Evolutionary conservation across 352 stramenopile species (phyloP), one percentile per base, ranked within the genome.

Genomic region (Blastocystis sp.): DNA sequence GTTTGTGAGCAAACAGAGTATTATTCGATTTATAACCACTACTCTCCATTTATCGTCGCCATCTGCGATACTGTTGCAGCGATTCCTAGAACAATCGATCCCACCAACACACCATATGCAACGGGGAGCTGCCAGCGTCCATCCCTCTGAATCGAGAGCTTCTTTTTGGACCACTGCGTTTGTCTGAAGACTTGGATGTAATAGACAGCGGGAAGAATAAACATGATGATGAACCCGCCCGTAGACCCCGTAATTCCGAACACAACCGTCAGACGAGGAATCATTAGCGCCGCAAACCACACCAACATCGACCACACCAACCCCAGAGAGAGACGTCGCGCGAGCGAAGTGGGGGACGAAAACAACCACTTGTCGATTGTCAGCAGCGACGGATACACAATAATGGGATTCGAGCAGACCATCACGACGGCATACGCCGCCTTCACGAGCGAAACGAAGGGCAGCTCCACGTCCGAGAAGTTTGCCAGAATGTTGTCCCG

Each of bases 321-420:
- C 21, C 56, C 59, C 54, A 84, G 14, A 21, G n/a, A 34, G 24
- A 86, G 27, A n/a, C 63, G 9, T 56, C 59, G 9, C 8, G 29
- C n/a, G n/a, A 34, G 29, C 14, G n/a, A 24, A n/a, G 57, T 16
- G 21, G 16, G 34, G 14, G 16, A 49, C 4, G 16, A 44, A 29
- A 78, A 86, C 6, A 49, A 38, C 24, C 79, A 36, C 24, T 61
- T 63, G 48, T 86, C 57, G 21, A 86, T 27, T 4, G 77, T 63
- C 51, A 49, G 32, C 2, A 67, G 16, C 3, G 77, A 54, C 3
- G 63, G 38, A n/a, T 84, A 61, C 2, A 64, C 54, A 27, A 86
- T 84, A 3, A 86, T 36, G 48, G 77, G 77, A 64, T 84, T 84
- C 40, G 77, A 86, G 27, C 79, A 86, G 51, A 69, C 24, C 48